Evolutionary conservation across 768 basidiomycete species (phyloP).

Genomic region (Sporobolomyces pararoseus): DNA sequence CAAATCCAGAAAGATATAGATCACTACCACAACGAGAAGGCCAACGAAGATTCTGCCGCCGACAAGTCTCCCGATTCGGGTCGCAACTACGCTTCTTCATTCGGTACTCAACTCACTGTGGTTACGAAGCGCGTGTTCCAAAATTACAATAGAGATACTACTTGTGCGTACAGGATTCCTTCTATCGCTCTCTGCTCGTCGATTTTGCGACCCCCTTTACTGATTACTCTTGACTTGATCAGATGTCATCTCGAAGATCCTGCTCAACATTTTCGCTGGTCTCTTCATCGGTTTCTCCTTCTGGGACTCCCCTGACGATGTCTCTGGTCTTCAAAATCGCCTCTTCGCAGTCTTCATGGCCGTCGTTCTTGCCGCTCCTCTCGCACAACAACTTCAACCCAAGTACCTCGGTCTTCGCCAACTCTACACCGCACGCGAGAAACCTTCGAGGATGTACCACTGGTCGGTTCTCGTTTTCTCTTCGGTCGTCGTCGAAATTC

Average conservation of each 20-base stretch:
- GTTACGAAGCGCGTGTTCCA: slow-evolving; percentile 48
- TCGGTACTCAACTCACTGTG: slow-evolving; percentile 24
- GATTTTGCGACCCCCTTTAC: not conserved
- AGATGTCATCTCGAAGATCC: slow-evolving; percentile 38
- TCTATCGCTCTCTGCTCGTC: slow-evolving; percentile 35
- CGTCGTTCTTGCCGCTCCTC: slow-evolving; percentile 51
- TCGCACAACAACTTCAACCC: slow-evolving; percentile 64
- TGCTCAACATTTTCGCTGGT: slow-evolving; percentile 39
- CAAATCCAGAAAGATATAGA: slow-evolving; percentile 53
- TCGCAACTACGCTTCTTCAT: slow-evolving; percentile 36
- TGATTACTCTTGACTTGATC: not conserved
- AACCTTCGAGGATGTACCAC: slow-evolving; percentile 62
- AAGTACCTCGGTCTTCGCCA: slow-evolving; percentile 60
- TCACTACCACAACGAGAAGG: slow-evolving; percentile 55
- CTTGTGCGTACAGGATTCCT: slow-evolving; percentile 51
- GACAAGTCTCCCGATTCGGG: slow-evolving; percentile 40
- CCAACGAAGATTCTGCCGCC: slow-evolving; percentile 32
- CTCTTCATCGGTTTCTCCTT: slow-evolving; percentile 46
- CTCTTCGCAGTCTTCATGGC: slow-evolving; percentile 43
- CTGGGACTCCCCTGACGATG: slow-evolving; percentile 30
- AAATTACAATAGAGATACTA: slow-evolving; percentile 51
- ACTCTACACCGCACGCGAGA: slow-evolving; percentile 65
- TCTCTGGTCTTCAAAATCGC: slow-evolving; percentile 40
- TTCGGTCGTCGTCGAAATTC: slow-evolving; percentile 42
- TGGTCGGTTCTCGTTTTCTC: slow-evolving; percentile 52